phyloP scores from a whole-genome alignment of 129 eudicot species.

The Chrysanthemum makinoi region DNA sequence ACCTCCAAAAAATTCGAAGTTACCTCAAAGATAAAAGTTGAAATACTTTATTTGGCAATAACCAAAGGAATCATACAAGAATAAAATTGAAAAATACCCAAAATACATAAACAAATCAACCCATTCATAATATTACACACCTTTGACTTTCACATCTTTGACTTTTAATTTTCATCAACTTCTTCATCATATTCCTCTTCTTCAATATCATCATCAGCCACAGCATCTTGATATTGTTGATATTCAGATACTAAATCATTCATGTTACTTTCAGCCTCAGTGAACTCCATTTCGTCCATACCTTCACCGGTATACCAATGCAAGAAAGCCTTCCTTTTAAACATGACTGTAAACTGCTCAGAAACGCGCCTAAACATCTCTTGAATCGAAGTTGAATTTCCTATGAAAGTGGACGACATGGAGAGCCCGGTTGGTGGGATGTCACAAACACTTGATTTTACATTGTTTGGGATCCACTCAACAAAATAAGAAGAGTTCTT shows the following conservation, averaged over 20 bases:
- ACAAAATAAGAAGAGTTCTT: constrained; percentile 73
- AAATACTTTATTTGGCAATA: constrained; percentile 25
- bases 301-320: constrained; percentile 76
- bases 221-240: constrained; percentile 75
- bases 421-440: constrained; percentile 62
- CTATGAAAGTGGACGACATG: constrained; percentile 72
- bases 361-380: constrained; percentile 74
- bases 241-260: constrained; percentile 75
- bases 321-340: constrained; percentile 68
- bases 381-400: constrained; percentile 70
- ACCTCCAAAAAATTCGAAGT: too few species aligned
- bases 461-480: constrained; percentile 78
- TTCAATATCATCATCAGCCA: constrained; percentile 47
- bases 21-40: constrained; percentile 10
- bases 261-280: constrained; percentile 76
- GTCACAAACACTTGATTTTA: constrained; percentile 72
- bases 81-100: constrained; percentile 10
- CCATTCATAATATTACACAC: constrained; percentile 18
- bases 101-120: constrained; percentile 26
- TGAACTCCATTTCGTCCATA: constrained; percentile 75
- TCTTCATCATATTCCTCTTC: constrained; percentile 52
- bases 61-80: constrained; percentile 21
- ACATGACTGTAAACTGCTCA: constrained; percentile 74
- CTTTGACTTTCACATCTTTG: constrained; percentile 22
- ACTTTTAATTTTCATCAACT: constrained; percentile 32